Base-by-base conservation (phyloP, 371 early-diverging fungal genomes). In the Haplosporangium sp. region DNA sequence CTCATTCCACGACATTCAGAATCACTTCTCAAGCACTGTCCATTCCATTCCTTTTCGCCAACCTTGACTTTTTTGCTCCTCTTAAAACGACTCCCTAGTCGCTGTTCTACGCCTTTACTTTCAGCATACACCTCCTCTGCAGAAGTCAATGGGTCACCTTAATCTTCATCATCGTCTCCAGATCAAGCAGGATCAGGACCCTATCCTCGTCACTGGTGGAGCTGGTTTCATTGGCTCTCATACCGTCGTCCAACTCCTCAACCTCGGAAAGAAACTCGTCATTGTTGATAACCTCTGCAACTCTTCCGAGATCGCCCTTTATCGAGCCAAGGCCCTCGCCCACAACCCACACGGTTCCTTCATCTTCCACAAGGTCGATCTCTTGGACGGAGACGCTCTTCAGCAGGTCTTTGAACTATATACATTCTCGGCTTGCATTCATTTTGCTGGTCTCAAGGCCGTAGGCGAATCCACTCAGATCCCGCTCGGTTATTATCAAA, bases 401-500 rank as follows among this genome's bases (percentile, higher is more conserved):
- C 65, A 73, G 45, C 70, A 59, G 8, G 87, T 95, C 45, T 96
- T 96, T 81, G 46, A 64, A 21, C 74, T 85, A 54, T 89, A 91
- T 75, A 63, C 76, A n/a, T 86, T 96, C 64, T 83, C 83, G 75
- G 90, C 93, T 58, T 95, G 96, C 8, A 87, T 96, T 69, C 97
- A 96, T 75, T 95, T 96, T 80, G 97, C 96, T 0, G 97, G 94
- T 1, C 84, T 94, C 59, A 97, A 97, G 86, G 93, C 95, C 2
- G 96, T 97, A 1, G 92, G 92, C 13, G 96, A 98, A 77, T 95
- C 96, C 4, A 86, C 90, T 13, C 65, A 81, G 55, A 86, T 90
- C 66, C 97, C 97, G n/a, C 84, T 95, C 16, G 85, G 84, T 38
- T 98, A 98, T 77, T 97, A 95, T 84, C 87, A 91, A 69, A 93